Evolutionary conservation across 495 filamentous ascomycete species (phyloP), one percentile per base, ranked within the genome.

Genomic region (Aspergillus cristatus): DNA sequence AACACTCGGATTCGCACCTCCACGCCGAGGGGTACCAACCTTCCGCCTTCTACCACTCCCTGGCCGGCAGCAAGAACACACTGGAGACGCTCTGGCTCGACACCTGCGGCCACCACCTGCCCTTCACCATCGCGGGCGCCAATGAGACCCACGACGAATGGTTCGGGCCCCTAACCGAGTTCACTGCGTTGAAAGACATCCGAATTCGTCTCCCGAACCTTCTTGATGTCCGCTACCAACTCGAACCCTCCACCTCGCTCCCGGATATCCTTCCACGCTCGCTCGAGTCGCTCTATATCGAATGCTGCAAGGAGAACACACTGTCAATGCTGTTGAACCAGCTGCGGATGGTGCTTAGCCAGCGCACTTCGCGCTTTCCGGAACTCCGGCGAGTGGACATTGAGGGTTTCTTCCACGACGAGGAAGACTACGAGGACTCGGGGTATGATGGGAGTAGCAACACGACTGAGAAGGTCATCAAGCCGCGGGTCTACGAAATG

Each of bases 121-220:
- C 55, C 0, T 61, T 63, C 40, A 63, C 60, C 7, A 47, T 46
- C 17, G 35, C 41, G 22, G 55, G 60, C 1, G 32, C 53, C 11
- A 63, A 61, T 35, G 50, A 63, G 34, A 48, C 48, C 0, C 50
- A 59, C 37, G 57, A 63, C 25, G 55, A 57, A 37, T 61, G 55
- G 53, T 58, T 61, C 17, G 57, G 60, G 3, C 43, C 55, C 0
- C 28, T 63, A 14, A 43, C 41, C 6, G 57, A 56, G 4, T 63
- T 61, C 37, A 47, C 43, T 7, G 50, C 41, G 6, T 47, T 63
- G 14, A 48, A 45, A 28, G 57, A 63, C 14, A n/a, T 63, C 10
- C 57, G 60, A 18, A 54, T 63, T 12, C 55, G 60, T 10, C 48
- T 63, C 5, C 41, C 53, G 3, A 63, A 63, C 34, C 48, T 63